Evolutionary conservation across 495 filamentous ascomycete species (phyloP).

Genomic region (Xylaria bambusicola): DNA sequence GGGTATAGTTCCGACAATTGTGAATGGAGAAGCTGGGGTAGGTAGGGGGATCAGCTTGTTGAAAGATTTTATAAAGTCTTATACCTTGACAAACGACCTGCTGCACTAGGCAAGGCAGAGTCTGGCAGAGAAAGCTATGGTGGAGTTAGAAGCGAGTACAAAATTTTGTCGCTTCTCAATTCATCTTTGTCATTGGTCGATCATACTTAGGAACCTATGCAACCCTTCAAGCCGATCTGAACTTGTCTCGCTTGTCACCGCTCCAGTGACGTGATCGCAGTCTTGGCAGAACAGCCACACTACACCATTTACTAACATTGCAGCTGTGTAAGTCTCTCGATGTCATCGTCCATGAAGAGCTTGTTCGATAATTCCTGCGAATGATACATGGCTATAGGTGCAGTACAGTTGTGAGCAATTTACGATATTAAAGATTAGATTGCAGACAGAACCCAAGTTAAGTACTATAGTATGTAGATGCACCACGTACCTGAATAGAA

Average conservation of each 20-base stretch:
- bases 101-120: not conserved
- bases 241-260: not conserved
- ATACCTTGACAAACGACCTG: not conserved
- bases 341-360: no score
- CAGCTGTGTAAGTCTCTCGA: no score
- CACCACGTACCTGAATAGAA: no score
- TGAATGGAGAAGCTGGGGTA: not conserved
- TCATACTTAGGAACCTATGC: not conserved
- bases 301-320: not conserved
- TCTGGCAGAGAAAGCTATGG: not conserved
- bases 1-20: not conserved
- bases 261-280: constrained; percentile 14
- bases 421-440: no score
- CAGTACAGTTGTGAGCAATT: no score
- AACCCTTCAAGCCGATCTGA: constrained; percentile 2
- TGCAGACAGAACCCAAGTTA: no score
- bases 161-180: constrained; percentile 12
- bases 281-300: constrained; percentile 1
- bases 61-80: not conserved
- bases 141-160: constrained; percentile 1
- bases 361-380: no score
- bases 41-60: not conserved
- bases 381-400: no score
- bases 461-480: no score
- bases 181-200: constrained; percentile 15